These are phyloP conservation scores for Nymphaea colorata DNA, from an alignment of 164 flowering plant species.

Conservation along the genomic window DNA sequence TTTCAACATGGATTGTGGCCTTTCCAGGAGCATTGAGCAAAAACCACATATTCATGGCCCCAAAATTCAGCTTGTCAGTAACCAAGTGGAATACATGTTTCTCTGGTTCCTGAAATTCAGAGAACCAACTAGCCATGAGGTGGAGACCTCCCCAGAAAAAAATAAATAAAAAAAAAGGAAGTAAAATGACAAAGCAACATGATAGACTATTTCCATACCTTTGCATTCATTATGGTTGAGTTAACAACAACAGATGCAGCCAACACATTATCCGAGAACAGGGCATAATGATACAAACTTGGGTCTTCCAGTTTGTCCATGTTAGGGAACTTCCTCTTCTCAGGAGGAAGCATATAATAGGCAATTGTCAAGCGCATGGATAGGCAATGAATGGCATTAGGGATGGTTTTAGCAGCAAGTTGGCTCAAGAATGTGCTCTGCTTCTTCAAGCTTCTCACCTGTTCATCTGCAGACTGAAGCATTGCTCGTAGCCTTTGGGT, in stretches of 20 bases:
- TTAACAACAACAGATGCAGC: slow-evolving; percentile 99
- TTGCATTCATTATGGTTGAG: slow-evolving; percentile 82
- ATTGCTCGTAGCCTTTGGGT: slow-evolving; percentile 90
- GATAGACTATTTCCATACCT: slow-evolving; percentile 39
- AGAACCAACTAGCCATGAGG: background rate
- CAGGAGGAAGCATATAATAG: slow-evolving; percentile 75
- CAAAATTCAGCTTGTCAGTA: slow-evolving; percentile 89
- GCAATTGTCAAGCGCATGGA: slow-evolving; percentile 93
- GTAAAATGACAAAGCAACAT: background rate
- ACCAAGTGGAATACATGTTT: slow-evolving; percentile 98
- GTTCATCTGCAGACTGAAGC: slow-evolving; percentile 98
- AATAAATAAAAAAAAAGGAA: background rate
- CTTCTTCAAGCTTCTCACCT: slow-evolving; percentile 87
- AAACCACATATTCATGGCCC: slow-evolving; percentile 99
- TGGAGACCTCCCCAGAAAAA: background rate
- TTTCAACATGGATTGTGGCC: slow-evolving; percentile 94
- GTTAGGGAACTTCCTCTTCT: slow-evolving; percentile 77
- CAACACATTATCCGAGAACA: slow-evolving; percentile 95
- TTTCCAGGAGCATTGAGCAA: slow-evolving; percentile 91
- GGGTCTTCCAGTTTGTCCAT: slow-evolving; percentile 93
- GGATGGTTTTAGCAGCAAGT: slow-evolving; percentile 91
- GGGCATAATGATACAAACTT: slow-evolving; percentile 80
- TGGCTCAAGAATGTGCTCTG: slow-evolving; percentile 98
- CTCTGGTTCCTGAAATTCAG: slow-evolving; percentile 70
- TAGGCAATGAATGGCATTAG: slow-evolving; percentile 93